Evolutionary conservation across 2,329 filamentous ascomycete species (phyloP).

Genomic region (Chlorencoelia australis): DNA sequence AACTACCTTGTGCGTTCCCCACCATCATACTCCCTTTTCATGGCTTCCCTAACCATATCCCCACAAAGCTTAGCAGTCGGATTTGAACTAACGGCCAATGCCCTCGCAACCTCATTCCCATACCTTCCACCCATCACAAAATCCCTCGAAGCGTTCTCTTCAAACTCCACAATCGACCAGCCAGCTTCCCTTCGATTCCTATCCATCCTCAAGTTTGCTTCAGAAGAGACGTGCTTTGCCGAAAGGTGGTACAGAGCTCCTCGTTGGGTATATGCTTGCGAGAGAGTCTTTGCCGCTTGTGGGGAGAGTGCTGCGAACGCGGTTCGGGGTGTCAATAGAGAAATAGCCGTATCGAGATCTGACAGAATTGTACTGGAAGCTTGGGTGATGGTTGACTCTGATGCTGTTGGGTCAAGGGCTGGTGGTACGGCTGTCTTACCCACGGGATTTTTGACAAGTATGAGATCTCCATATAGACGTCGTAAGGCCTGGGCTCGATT

Average conservation of each 20-base stretch:
- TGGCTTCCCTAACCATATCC: slow-evolving; percentile 57
- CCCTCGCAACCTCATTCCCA: slow-evolving; percentile 55
- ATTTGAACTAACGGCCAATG: slow-evolving; percentile 53
- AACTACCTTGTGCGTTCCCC: not conserved
- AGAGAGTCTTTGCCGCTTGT: slow-evolving; percentile 54
- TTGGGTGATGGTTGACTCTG: slow-evolving; percentile 32
- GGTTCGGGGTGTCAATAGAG: slow-evolving; percentile 44
- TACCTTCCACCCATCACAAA: slow-evolving; percentile 55
- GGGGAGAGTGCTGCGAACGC: slow-evolving; percentile 47
- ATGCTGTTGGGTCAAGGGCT: slow-evolving; percentile 28
- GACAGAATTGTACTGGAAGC: slow-evolving; percentile 35
- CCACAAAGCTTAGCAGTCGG: slow-evolving; percentile 61
- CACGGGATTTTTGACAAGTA: not conserved
- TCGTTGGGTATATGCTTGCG: slow-evolving; percentile 62
- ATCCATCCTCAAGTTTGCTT: slow-evolving; percentile 14
- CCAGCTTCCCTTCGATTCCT: slow-evolving; percentile 1
- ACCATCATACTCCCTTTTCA: slow-evolving; percentile 53
- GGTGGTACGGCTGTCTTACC: not conserved
- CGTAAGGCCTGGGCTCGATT: slow-evolving; percentile 62
- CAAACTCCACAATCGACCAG: slow-evolving; percentile 40
- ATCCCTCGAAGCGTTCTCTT: slow-evolving; percentile 51
- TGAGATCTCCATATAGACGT: slow-evolving; percentile 47
- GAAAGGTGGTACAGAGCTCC: slow-evolving; percentile 54
- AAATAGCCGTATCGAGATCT: slow-evolving; percentile 49
- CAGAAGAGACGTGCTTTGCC: slow-evolving; percentile 29